Conservation (phyloP, 2,329 filamentous ascomycete genomes). For the Fusarium circinatum region DNA sequence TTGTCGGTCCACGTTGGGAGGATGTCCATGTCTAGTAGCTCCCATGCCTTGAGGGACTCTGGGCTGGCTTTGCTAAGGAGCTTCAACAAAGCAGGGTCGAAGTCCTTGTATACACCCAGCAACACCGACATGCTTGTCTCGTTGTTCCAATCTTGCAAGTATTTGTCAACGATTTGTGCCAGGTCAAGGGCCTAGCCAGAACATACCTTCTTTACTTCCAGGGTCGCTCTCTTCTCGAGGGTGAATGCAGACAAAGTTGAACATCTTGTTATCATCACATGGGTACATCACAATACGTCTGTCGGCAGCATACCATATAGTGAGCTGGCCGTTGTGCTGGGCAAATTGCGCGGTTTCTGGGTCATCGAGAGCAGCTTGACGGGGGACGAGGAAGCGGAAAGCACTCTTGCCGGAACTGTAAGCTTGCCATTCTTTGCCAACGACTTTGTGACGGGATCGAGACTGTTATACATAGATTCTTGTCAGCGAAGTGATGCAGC, state of each 20-base stretch:
- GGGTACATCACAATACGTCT: constrained; percentile 60
- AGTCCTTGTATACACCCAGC: constrained; percentile 54
- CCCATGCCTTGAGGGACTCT: constrained; percentile 64
- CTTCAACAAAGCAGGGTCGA: constrained; percentile 53
- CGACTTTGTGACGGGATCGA: neutral
- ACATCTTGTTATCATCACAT: constrained; percentile 52
- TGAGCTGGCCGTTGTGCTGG: constrained; percentile 23
- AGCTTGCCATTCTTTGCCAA: constrained; percentile 31
- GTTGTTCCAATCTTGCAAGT: constrained; percentile 8
- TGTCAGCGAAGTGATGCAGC: neutral
- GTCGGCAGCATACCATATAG: constrained; percentile 55
- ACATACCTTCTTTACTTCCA: neutral
- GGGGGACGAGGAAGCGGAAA: constrained; percentile 64
- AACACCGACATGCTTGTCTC: neutral
- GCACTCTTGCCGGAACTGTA: constrained; percentile 63
- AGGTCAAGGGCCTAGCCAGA: accelerated
- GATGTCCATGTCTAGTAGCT: constrained; percentile 69
- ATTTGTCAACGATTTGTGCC: neutral
- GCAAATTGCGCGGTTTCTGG: constrained; percentile 31
- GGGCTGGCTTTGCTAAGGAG: constrained; percentile 57
- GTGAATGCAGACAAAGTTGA: constrained; percentile 65
- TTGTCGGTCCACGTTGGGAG: constrained; percentile 65
- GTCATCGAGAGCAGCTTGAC: constrained; percentile 48
- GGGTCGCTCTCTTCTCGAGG: constrained; percentile 44
- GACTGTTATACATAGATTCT: neutral